phyloP scores from a whole-genome alignment of 495 filamentous ascomycete species.

The Letharia columbiana region DNA sequence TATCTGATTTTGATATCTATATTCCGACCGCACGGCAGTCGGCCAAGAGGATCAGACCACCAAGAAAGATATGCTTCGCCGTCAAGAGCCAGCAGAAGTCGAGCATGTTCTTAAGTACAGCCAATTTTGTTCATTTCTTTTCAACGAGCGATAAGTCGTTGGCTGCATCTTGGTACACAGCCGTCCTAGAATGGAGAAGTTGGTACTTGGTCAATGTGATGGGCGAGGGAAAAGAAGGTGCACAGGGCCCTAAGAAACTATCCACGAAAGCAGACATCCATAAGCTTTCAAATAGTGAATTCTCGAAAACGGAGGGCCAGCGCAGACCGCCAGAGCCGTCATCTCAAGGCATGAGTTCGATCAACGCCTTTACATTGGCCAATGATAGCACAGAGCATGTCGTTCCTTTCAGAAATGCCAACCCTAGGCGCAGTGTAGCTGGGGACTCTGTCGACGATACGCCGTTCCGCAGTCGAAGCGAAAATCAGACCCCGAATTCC shows the following conservation, averaged over 20 bases:
- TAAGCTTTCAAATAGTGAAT: conserved; percentile 21
- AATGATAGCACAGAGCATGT: not conserved
- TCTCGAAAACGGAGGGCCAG: conserved; percentile 14
- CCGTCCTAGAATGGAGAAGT: conserved; percentile 73
- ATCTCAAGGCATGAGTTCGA: not conserved
- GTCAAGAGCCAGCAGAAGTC: conserved; percentile 92
- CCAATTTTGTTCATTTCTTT: conserved; percentile 90
- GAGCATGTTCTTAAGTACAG: conserved; percentile 68
- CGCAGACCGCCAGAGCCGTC: not conserved
- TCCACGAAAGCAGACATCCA: conserved; percentile 4
- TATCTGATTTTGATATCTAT: conserved; percentile 94
- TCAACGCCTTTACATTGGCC: not conserved
- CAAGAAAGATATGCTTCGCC: conserved; percentile 74
- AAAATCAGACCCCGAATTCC: conserved; percentile 40
- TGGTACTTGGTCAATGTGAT: conserved; percentile 73
- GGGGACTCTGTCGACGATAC: conserved; percentile 33
- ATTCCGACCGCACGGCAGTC: conserved; percentile 56
- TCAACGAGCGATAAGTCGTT: conserved; percentile 60
- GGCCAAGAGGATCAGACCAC: conserved; percentile 57
- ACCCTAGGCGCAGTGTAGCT: conserved; percentile 43
- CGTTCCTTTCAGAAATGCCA: conserved; percentile 19
- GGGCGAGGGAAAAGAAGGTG: conserved; percentile 41
- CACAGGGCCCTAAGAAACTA: conserved; percentile 12
- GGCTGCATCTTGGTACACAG: conserved; percentile 57
- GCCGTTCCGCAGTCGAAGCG: conserved; percentile 36